Conservation (phyloP, 2,329 filamentous ascomycete species). For the Amylocarpus encephaloides region DNA sequence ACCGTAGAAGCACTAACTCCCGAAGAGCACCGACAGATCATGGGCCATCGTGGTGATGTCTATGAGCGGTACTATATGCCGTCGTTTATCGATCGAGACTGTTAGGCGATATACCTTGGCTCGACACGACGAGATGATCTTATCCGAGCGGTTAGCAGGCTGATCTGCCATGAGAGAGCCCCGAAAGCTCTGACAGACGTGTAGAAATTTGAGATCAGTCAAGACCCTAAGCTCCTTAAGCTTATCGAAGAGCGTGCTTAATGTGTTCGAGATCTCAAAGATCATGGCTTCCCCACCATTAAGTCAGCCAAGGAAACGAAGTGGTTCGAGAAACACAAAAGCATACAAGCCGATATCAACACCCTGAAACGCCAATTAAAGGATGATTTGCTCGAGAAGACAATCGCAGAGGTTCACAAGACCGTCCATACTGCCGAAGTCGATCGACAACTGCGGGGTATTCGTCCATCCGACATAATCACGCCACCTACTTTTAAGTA, state of each 20-base stretch:
- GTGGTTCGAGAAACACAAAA: slow-evolving; percentile 13
- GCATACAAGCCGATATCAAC: slow-evolving; percentile 18
- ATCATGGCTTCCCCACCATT: slow-evolving; percentile 16
- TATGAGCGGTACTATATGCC: no score
- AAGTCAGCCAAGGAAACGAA: slow-evolving; percentile 16
- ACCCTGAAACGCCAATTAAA: slow-evolving; percentile 16
- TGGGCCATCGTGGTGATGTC: no score
- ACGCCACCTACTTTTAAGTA: slow-evolving; percentile 19
- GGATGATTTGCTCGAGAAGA: slow-evolving; percentile 13
- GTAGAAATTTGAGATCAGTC: slow-evolving; percentile 18
- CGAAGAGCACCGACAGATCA: slow-evolving; percentile 18
- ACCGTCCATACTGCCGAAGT: slow-evolving; percentile 20
- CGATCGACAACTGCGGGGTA: slow-evolving; percentile 19
- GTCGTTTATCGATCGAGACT: no score
- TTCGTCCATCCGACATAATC: slow-evolving; percentile 20
- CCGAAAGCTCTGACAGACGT: slow-evolving; percentile 13
- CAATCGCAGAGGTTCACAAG: slow-evolving; percentile 21
- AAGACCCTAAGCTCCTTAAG: no score
- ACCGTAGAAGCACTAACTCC: slow-evolving; percentile 19
- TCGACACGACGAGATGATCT: no score
- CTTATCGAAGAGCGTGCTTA: no score
- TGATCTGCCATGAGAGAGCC: slow-evolving; percentile 13
- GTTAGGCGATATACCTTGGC: no score
- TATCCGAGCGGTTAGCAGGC: slow-evolving; percentile 1
- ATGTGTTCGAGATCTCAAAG: slow-evolving; percentile 14